Percentiles rank a stretch among this genome's conserved stretches.
Conservation (phyloP, 2,329 filamentous ascomycete genomes). For the Fusarium sacchari region DNA sequence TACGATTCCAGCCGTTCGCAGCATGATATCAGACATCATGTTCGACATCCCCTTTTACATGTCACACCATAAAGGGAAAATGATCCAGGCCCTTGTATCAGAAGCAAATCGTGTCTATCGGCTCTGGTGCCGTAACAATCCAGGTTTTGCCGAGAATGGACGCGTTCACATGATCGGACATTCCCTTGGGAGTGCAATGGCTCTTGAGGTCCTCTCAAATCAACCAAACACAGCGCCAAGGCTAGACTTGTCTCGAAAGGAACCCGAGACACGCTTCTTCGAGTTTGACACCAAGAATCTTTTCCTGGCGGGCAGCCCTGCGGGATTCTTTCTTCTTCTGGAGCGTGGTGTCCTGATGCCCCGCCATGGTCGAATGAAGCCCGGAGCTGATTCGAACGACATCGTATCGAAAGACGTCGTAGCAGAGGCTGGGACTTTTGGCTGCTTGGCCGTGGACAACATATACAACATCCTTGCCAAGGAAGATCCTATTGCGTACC, state of each 20-base stretch:
- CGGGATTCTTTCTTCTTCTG: constrained; percentile 90
- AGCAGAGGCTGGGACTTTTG: constrained; percentile 83
- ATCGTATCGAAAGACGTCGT: constrained; percentile 67
- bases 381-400: constrained; percentile 75
- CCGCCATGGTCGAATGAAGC: constrained; percentile 78
- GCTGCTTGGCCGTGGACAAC: constrained; percentile 93
- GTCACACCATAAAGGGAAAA: constrained; percentile 93
- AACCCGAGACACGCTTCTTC: constrained; percentile 70
- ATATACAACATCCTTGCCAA: constrained; percentile 89
- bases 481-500: constrained; percentile 84
- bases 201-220: constrained; percentile 86
- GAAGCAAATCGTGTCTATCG: constrained; percentile 97
- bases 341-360: constrained; percentile 79
- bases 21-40: constrained; percentile 97
- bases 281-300: constrained; percentile 93
- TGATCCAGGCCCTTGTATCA: constrained; percentile 86
- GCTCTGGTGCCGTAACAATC: constrained; percentile 94
- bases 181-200: constrained; percentile 94
- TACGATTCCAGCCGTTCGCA: constrained; percentile 90
- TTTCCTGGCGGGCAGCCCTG: constrained; percentile 90
- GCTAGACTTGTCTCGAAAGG: constrained; percentile 54
- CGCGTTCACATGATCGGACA: constrained; percentile 93
- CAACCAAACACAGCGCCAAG: constrained; percentile 79
- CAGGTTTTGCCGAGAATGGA: constrained; percentile 81
- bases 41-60: constrained; percentile 98